phyloP scores from a whole-genome alignment of 495 filamentous ascomycete genomes.

The Schizothecium vesticola region DNA sequence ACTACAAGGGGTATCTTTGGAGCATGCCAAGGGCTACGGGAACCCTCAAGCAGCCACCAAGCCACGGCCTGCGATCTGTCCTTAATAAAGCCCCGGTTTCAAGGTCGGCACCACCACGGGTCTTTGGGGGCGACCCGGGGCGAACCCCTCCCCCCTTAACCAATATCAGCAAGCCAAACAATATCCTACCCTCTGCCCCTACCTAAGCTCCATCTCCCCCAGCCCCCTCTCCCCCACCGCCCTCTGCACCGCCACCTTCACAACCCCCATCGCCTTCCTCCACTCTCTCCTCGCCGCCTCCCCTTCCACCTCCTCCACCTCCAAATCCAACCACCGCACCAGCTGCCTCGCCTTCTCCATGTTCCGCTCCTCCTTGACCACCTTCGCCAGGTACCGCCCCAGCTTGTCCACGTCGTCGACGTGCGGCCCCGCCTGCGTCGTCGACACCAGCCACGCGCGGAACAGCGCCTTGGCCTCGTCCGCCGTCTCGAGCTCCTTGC shows the following conservation, averaged over 20 bases:
- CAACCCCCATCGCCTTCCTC: conserved; percentile 44
- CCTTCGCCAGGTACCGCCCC: conserved; percentile 58
- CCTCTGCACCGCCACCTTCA: conserved; percentile 55
- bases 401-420: conserved; percentile 68
- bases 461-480: not conserved
- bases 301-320: conserved; percentile 51
- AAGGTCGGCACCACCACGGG: too few relatives aligned
- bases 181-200: not conserved
- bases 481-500: not conserved
- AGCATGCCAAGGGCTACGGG: too few relatives aligned
- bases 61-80: too few relatives aligned
- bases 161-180: not conserved
- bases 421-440: conserved; percentile 61
- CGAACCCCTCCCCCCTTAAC: too few relatives aligned
- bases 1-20: too few relatives aligned
- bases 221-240: conserved; percentile 61
- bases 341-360: conserved; percentile 44
- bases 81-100: too few relatives aligned
- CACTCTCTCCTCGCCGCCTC: conserved; percentile 30
- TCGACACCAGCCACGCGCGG: conserved; percentile 15
- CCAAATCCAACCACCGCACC: conserved; percentile 66
- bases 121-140: too few relatives aligned
- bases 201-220: conserved; percentile 52
- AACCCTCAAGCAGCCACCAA: too few relatives aligned
- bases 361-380: conserved; percentile 67